A percentile compares a stretch with the other conserved stretches of the same genome.
These are phyloP conservation scores for Coniochaeta hoffmannii DNA, from an alignment of 2,329 filamentous ascomycete species.

Conservation along the genomic window DNA sequence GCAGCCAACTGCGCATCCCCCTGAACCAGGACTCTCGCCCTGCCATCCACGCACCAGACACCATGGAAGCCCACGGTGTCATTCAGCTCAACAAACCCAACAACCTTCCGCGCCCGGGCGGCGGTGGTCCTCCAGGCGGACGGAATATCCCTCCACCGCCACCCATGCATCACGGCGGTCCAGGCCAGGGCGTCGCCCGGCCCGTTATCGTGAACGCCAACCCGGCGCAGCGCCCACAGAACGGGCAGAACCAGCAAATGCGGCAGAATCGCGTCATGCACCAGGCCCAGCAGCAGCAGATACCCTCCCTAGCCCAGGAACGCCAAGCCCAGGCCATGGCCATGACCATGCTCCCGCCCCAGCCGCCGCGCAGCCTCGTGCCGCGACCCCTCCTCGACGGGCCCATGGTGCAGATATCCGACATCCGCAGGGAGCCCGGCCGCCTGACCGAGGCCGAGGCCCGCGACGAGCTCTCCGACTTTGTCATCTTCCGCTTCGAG, in stretches of 20 bases:
- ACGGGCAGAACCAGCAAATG: background rate
- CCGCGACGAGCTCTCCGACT: constrained; percentile 30
- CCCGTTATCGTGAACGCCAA: background rate
- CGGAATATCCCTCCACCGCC: background rate
- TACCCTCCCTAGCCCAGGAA: background rate
- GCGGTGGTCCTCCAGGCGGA: background rate
- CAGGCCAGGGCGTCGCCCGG: background rate
- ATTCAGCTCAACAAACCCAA: background rate
- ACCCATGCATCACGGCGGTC: constrained; percentile 1
- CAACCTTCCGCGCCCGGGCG: background rate
- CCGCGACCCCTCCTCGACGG: constrained; percentile 6
- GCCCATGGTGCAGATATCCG: constrained; percentile 19
- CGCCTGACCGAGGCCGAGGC: constrained; percentile 29
- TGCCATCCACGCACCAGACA: background rate
- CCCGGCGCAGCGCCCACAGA: background rate
- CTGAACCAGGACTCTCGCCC: background rate
- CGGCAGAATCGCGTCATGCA: background rate
- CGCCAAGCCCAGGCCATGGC: constrained; percentile 1
- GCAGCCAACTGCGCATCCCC: background rate
- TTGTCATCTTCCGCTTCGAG: constrained; percentile 33
- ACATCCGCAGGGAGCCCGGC: constrained; percentile 25
- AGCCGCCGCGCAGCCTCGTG: constrained; percentile 3
- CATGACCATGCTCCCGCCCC: background rate
- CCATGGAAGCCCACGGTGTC: background rate
- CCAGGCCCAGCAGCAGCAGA: background rate